phyloP scores from a whole-genome alignment of 495 filamentous ascomycete genomes.

The Hypoxylon fuscum region DNA sequence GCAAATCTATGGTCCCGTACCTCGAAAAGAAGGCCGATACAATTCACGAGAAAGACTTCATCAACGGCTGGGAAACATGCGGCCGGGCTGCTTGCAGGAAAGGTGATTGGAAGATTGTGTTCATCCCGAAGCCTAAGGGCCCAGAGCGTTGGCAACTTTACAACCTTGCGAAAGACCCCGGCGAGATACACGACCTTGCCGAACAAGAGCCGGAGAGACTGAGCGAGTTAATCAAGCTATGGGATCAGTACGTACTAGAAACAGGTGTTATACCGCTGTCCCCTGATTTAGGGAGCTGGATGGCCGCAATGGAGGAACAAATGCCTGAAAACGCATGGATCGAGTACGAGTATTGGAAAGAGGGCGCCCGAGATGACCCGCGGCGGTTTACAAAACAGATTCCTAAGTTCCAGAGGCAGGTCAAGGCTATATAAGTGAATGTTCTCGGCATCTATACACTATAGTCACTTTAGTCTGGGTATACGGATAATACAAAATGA shows the following conservation, averaged over 20 bases:
- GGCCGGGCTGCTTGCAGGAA: conserved; percentile 50
- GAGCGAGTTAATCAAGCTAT: conserved; percentile 47
- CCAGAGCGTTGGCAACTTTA: conserved; percentile 50
- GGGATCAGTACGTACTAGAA: conserved; percentile 63
- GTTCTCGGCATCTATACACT: not conserved
- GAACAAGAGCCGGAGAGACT: conserved; percentile 42
- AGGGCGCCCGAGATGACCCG: conserved; percentile 65
- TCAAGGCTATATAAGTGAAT: conserved; percentile 48
- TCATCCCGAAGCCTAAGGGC: conserved; percentile 46
- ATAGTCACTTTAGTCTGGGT: not conserved
- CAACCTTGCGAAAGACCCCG: conserved; percentile 50
- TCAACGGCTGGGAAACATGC: conserved; percentile 52
- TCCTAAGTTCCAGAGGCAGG: conserved; percentile 60
- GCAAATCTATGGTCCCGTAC: conserved; percentile 50
- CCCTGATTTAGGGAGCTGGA: conserved; percentile 51
- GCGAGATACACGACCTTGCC: conserved; percentile 51
- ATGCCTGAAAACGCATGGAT: conserved; percentile 75
- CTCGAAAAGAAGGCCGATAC: conserved; percentile 40
- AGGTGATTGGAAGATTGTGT: conserved; percentile 54
- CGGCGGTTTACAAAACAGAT: conserved; percentile 63
- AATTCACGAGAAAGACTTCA: conserved; percentile 52
- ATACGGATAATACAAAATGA: not conserved
- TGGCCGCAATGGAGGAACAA: conserved; percentile 70
- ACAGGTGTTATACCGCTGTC: conserved; percentile 59
- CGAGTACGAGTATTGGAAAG: conserved; percentile 75